phyloP scores from a whole-genome alignment of 2,329 filamentous ascomycete species.

The Calonectria ilicicola region DNA sequence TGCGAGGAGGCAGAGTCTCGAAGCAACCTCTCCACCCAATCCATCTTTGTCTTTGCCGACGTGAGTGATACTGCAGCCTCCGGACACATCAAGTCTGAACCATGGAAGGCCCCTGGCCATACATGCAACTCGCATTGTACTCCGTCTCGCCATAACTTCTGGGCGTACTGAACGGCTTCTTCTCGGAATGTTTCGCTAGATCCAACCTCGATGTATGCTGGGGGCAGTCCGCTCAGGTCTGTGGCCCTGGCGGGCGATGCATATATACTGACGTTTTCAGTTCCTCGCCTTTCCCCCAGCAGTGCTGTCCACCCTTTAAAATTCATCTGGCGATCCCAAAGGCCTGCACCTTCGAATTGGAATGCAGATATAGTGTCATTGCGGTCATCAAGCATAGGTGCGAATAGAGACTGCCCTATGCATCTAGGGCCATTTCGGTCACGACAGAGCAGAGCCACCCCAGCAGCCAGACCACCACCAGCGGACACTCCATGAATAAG shows the following conservation, averaged over 20 bases:
- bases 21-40: neutral
- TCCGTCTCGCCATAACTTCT: neutral
- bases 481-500: slow-evolving; percentile 26
- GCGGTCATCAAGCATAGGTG: slow-evolving; percentile 32
- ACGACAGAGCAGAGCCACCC: slow-evolving; percentile 15
- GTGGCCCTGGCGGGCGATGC: neutral
- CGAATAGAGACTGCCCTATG: slow-evolving; percentile 23
- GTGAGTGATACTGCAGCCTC: neutral
- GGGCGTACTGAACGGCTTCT: neutral
- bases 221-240: neutral
- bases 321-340: neutral
- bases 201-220: neutral
- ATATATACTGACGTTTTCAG: neutral
- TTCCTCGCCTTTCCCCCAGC: neutral
- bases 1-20: neutral
- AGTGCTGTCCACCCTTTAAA: neutral
- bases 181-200: neutral
- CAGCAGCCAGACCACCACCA: slow-evolving; percentile 25
- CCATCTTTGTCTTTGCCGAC: neutral
- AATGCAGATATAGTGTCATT: neutral
- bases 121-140: neutral
- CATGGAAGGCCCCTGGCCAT: neutral
- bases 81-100: neutral
- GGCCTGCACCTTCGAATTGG: neutral
- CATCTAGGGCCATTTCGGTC: slow-evolving; percentile 12